Evolutionary conservation across 2,329 filamentous ascomycete species (phyloP).

Genomic region (Xylariaceae sp.): DNA sequence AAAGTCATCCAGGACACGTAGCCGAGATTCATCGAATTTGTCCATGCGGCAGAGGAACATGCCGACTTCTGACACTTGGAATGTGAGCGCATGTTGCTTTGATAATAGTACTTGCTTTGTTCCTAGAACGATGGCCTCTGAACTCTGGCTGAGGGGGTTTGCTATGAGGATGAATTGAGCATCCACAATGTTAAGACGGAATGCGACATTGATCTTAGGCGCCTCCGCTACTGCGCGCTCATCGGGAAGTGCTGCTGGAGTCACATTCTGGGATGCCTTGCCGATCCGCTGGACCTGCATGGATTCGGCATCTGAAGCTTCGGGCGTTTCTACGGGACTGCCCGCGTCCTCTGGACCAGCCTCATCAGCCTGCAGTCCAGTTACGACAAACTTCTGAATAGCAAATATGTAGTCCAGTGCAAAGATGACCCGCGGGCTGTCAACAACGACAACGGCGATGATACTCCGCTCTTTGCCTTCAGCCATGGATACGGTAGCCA

Average conservation of each 20-base stretch:
- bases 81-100: conserved; percentile 86
- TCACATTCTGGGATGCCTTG: conserved; percentile 31
- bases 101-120: conserved; percentile 91
- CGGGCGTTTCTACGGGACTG: conserved; percentile 51
- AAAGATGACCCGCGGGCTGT: conserved; percentile 91
- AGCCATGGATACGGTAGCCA: conserved; percentile 93
- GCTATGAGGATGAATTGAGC: conserved; percentile 95
- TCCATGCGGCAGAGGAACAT: conserved; percentile 99
- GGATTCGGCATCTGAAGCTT: conserved; percentile 57
- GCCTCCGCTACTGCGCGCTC: conserved; percentile 28
- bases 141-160: conserved; percentile 82
- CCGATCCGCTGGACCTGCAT: conserved; percentile 44
- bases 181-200: conserved; percentile 89
- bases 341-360: conserved; percentile 46
- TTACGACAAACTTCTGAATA: conserved; percentile 74
- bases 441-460: conserved; percentile 87
- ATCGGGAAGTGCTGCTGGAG: conserved; percentile 23
- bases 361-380: conserved; percentile 64
- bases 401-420: conserved; percentile 94
- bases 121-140: conserved; percentile 90
- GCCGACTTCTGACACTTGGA: conserved; percentile 89
- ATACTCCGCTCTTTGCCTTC: conserved; percentile 74
- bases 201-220: conserved; percentile 68
- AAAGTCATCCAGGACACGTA: conserved; percentile 95
- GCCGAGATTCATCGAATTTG: conserved; percentile 80